Evolutionary conservation across 2,329 filamentous ascomycete genomes (phyloP), one percentile per base, ranked within the genome.

Genomic region (Xylaria sp.): DNA sequence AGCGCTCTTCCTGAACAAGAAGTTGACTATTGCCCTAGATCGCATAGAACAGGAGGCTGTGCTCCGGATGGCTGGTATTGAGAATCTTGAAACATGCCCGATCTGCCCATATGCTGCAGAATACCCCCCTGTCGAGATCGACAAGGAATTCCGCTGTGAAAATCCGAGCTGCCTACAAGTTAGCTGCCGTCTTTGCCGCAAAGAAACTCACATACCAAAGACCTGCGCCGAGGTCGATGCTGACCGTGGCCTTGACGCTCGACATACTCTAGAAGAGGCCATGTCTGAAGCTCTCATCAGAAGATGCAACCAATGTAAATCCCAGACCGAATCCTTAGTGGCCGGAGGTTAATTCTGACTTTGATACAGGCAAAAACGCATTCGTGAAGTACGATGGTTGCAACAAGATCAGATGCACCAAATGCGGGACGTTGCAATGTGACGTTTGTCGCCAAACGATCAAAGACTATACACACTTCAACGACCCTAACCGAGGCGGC

Each of bases 81-180:
- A 93, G 48, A 88, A 90, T 69, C 85, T 97, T 1, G 91, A 87
- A 38, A 88, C 87, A 38, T 97, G 93, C 72, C 93, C 93, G 0
- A 96, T 94, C 76, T 97, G 93, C 78, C 89, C 92, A 26, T 97
- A 88, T 81, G 93, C 92, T 49, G 92, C 89, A 40, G 91, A 93
- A 67, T 92, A 89, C 71, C 88, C 88, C 0, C 87, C 92, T 0
- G 80, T 91, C 1, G 88, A 91, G 20, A 80, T 87, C 20, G 86
- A 95, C 77, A 89, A 86, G 68, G 91, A 94, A 75, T 97, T 97
- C 71, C 83, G 84, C 3, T 97, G 93, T 79, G 82, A 87, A 61
- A 90, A 89, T 65, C 84, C 86, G 0, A 85, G 88, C 0, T 97
- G 93, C 77, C 81, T 81, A 69, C 84, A 85, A 46, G 81, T 87